phyloP scores from a whole-genome alignment of 345 rosid species.

The Eucalyptus caleyi region DNA sequence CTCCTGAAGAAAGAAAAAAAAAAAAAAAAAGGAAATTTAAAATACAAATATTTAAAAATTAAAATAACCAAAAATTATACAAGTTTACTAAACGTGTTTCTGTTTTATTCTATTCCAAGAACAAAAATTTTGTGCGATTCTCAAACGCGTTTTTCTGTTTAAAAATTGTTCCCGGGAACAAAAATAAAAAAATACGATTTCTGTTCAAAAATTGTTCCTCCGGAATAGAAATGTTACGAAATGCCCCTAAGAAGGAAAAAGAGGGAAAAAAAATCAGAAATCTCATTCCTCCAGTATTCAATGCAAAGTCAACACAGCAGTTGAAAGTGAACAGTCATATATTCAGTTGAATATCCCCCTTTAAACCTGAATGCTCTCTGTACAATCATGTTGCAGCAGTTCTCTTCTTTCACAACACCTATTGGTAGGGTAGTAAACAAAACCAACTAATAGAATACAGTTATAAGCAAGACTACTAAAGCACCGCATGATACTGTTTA shows the following conservation, averaged over 20 bases:
- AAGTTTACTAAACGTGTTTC: no score
- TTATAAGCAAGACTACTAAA: neutral
- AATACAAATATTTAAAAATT: no score
- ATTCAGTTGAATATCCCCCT: neutral
- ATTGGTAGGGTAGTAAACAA: neutral
- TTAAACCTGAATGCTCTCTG: neutral
- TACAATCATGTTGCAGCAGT: neutral
- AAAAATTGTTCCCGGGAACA: accelerated
- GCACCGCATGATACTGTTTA: neutral
- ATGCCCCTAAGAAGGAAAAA: neutral
- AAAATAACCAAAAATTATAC: no score
- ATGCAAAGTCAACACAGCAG: neutral
- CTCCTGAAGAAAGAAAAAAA: no score
- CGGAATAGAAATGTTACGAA: no score
- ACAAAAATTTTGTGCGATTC: accelerated
- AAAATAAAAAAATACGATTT: no score
- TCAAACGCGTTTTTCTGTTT: no score
- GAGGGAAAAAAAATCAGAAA: neutral
- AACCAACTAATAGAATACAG: neutral
- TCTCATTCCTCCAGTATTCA: neutral
- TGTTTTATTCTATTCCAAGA: no score
- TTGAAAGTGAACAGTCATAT: neutral
- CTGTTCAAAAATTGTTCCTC: accelerated
- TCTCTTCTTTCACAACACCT: neutral
- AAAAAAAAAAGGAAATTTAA: accelerated